phyloP scores from a whole-genome alignment of 805 yeast genomes.

The Starmera dryadoides region DNA sequence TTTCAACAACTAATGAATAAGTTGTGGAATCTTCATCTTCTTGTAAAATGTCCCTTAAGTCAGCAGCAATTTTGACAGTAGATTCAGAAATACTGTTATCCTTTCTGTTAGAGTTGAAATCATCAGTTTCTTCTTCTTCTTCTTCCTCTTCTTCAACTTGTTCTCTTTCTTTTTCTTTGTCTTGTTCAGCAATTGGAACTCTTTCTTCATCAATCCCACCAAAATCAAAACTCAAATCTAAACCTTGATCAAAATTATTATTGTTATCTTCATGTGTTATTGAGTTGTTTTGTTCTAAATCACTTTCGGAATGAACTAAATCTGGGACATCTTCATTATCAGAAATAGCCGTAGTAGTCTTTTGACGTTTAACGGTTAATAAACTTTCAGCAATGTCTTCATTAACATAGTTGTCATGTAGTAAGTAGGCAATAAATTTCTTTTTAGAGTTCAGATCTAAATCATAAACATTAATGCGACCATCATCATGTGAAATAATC shows the following conservation, averaged over 20 bases:
- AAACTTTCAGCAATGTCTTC: slow-evolving; percentile 11
- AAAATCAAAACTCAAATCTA: slow-evolving; percentile 22
- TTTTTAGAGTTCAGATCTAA: slow-evolving; percentile 13
- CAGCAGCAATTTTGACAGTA: slow-evolving; percentile 47
- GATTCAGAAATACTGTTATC: slow-evolving; percentile 33
- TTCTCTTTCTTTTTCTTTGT: slow-evolving; percentile 5
- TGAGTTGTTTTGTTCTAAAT: slow-evolving; percentile 3
- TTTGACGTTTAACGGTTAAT: slow-evolving; percentile 15
- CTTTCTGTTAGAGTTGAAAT: slow-evolving; percentile 8
- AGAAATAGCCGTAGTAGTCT: slow-evolving; percentile 3
- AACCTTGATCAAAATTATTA: slow-evolving; percentile 12
- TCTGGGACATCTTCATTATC: slow-evolving; percentile 12
- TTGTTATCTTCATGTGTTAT: slow-evolving; percentile 1
- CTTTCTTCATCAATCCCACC: slow-evolving; percentile 32
- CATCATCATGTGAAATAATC: slow-evolving; percentile 1
- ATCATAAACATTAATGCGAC: neutral
- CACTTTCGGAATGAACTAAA: slow-evolving; percentile 11
- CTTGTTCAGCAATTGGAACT: slow-evolving; percentile 3
- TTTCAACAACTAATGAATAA: slow-evolving; percentile 33
- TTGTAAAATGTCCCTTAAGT: slow-evolving; percentile 29
- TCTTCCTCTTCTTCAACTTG: slow-evolving; percentile 4
- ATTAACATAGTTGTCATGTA: slow-evolving; percentile 11
- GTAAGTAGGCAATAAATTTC: slow-evolving; percentile 9
- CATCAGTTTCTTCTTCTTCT: slow-evolving; percentile 17
- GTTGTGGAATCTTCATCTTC: slow-evolving; percentile 16